Conservation (phyloP, 1,139 yeast species). For the Yamadazyma atmosphaerica region DNA sequence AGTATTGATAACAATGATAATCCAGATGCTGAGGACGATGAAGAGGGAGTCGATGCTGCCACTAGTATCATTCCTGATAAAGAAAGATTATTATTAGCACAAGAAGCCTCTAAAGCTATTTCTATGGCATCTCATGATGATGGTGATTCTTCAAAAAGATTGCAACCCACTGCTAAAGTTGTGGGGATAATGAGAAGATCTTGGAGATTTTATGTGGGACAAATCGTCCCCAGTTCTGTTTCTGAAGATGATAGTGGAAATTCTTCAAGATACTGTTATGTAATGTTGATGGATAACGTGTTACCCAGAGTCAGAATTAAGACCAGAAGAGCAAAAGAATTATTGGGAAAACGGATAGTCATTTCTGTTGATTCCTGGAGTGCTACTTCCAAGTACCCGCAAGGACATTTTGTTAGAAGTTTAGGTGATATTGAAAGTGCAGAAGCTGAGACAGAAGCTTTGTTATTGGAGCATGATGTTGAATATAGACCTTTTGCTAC, state of each 20-base stretch:
- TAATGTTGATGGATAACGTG: conserved; percentile 83
- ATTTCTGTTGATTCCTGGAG: conserved; percentile 95
- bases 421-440: conserved; percentile 90
- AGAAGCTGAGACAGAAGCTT: conserved; percentile 95
- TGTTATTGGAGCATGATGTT: conserved; percentile 90
- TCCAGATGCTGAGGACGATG: conserved; percentile 55
- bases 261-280: conserved; percentile 78
- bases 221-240: conserved; percentile 79
- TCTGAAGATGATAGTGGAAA: conserved; percentile 52
- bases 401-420: conserved; percentile 90
- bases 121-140: conserved; percentile 30
- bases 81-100: conserved; percentile 72
- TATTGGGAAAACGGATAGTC: conserved; percentile 85
- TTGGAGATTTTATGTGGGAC: conserved; percentile 97
- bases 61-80: conserved; percentile 61
- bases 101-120: conserved; percentile 70
- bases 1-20: conserved; percentile 60
- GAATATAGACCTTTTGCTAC: conserved; percentile 95
- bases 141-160: conserved; percentile 31
- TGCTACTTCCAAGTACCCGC: conserved; percentile 76
- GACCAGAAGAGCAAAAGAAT: conserved; percentile 81
- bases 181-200: conserved; percentile 89
- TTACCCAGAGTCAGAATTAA: conserved; percentile 85
- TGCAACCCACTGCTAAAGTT: conserved; percentile 89
- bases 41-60: conserved; percentile 28